Evolutionary conservation across 1,284 basidiomycete species (phyloP).

Genomic region (Thecaphora frezii): DNA sequence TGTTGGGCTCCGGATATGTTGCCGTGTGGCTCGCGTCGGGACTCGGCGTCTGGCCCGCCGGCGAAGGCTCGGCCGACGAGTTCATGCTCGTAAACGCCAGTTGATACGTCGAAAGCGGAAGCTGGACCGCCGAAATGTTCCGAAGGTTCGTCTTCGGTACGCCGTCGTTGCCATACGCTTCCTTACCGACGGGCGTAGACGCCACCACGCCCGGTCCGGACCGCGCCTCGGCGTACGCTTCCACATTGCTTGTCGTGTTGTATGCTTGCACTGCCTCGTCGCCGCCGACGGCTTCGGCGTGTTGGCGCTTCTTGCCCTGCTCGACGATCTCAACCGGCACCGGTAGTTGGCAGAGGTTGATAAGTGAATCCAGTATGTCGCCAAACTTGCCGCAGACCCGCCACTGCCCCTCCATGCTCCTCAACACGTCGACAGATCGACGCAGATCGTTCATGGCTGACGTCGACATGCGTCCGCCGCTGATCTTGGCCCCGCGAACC

Average conservation of each 20-base stretch:
- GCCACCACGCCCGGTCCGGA: no score
- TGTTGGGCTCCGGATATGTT: background rate
- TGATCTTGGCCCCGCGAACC: conserved; percentile 41
- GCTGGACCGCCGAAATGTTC: conserved; percentile 1
- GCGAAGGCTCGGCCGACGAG: conserved; percentile 22
- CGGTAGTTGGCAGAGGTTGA: conserved; percentile 23
- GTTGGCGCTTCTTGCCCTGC: conserved; percentile 30
- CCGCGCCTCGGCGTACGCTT: no score
- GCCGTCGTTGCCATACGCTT: no score
- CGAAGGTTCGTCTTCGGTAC: background rate
- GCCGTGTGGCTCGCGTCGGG: background rate
- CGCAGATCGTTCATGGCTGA: conserved; percentile 40
- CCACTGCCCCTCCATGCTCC: conserved; percentile 36
- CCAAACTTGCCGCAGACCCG: conserved; percentile 33
- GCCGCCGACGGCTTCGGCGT: conserved; percentile 5
- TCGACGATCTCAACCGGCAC: conserved; percentile 13
- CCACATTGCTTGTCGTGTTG: no score
- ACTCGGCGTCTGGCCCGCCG: background rate
- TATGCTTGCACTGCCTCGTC: no score
- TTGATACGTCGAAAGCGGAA: conserved; percentile 31
- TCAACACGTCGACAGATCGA: conserved; percentile 40
- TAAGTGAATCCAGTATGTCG: conserved; percentile 35
- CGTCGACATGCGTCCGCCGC: conserved; percentile 33
- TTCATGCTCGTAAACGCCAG: conserved; percentile 19
- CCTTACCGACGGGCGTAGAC: no score